A percentile compares a stretch with the other conserved stretches of the same genome.
Conservation (phyloP, 2,329 filamentous ascomycete species). For the Triangularia setosa region DNA sequence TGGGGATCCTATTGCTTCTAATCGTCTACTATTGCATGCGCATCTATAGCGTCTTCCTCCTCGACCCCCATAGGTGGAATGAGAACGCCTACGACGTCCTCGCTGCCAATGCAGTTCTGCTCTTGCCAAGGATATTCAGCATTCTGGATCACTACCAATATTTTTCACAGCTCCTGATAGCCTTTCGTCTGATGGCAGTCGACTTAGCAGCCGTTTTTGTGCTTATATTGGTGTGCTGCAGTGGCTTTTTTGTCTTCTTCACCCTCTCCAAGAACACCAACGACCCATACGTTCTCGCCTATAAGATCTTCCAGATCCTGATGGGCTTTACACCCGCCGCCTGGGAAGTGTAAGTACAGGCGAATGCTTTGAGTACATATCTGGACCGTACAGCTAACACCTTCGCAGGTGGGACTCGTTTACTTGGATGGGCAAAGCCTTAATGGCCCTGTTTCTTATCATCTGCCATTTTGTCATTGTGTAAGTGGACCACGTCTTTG, state of each 20-base stretch:
- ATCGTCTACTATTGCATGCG: constrained; percentile 88
- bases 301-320: constrained; percentile 85
- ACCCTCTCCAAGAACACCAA: constrained; percentile 72
- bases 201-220: constrained; percentile 82
- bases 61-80: constrained; percentile 70
- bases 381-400: not conserved
- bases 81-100: constrained; percentile 91
- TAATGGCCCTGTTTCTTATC: constrained; percentile 80
- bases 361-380: not conserved
- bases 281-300: constrained; percentile 72
- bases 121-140: constrained; percentile 88
- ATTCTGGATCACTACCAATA: constrained; percentile 93
- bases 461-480: constrained; percentile 95
- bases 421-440: constrained; percentile 69
- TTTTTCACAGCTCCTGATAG: constrained; percentile 90
- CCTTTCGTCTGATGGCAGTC: constrained; percentile 89
- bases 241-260: constrained; percentile 94
- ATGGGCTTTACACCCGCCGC: constrained; percentile 96
- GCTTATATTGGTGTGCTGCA: constrained; percentile 81
- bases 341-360: constrained; percentile 69
- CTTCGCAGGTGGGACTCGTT: constrained; percentile 62
- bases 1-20: constrained; percentile 82
- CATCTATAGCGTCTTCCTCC: constrained; percentile 79
- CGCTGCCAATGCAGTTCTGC: constrained; percentile 81
- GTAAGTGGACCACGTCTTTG: constrained; percentile 37